Percentiles rank a stretch among this genome's conserved stretches.
These are phyloP conservation scores for Fragaria iinumae DNA, from an alignment of 306 rosid species.

Conservation along the genomic window DNA sequence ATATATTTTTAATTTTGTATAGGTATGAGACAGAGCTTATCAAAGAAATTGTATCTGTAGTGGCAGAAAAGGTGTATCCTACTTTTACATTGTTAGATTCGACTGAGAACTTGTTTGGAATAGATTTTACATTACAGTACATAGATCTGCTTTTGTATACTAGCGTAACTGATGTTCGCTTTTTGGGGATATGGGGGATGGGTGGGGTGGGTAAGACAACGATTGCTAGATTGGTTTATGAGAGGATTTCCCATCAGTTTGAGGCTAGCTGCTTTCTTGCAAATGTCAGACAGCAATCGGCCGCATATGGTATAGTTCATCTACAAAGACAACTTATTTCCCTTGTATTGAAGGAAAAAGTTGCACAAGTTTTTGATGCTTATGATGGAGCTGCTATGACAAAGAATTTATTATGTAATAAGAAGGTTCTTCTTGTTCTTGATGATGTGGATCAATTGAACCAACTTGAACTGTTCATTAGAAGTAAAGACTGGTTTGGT, in stretches of 20 bases:
- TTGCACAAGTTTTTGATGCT: background rate
- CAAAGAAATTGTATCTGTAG: background rate
- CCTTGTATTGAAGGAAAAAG: background rate
- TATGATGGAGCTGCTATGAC: constrained; percentile 11
- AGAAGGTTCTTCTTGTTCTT: background rate
- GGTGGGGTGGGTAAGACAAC: constrained; percentile 6
- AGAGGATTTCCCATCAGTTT: background rate
- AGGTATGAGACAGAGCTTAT: constrained; percentile 13
- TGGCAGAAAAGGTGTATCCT: constrained; percentile 6
- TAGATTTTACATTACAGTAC: background rate
- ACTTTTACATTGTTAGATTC: background rate
- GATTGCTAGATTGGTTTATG: constrained; percentile 2
- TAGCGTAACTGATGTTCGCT: background rate
- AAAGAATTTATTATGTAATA: background rate
- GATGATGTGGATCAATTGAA: constrained; percentile 2
- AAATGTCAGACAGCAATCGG: constrained; percentile 8
- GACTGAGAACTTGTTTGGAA: background rate
- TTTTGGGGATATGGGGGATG: background rate
- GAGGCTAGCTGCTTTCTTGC: constrained; percentile 21
- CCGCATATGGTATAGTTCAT: background rate
- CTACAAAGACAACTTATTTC: background rate
- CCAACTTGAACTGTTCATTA: background rate
- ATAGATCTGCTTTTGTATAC: background rate
- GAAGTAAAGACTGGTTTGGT: background rate
- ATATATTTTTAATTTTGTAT: no score